These are phyloP conservation scores for Solanum raphanifolium DNA, from an alignment of 257 asterid genomes.

Conservation along the genomic window DNA sequence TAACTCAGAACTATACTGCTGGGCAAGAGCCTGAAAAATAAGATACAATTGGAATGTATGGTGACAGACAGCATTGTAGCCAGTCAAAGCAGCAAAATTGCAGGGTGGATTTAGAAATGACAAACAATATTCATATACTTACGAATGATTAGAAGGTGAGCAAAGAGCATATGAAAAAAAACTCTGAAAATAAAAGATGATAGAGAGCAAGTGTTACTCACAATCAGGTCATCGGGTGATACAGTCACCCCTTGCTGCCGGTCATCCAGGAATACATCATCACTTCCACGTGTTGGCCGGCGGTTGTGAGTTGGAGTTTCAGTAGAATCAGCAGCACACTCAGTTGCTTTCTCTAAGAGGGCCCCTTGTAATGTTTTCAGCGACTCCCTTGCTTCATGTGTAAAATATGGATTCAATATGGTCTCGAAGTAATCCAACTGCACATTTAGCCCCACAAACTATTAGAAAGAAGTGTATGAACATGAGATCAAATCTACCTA, in stretches of 20 bases:
- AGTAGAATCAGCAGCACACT: slow-evolving; percentile 54
- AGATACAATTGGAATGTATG: neutral
- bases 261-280: slow-evolving; percentile 74
- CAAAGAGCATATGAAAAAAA: neutral
- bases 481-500: neutral
- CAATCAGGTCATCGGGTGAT: slow-evolving; percentile 92
- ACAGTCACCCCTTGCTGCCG: slow-evolving; percentile 62
- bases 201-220: neutral
- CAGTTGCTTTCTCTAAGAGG: slow-evolving; percentile 77
- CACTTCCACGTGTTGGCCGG: slow-evolving; percentile 87
- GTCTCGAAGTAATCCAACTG: slow-evolving; percentile 99
- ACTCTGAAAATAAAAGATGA: neutral
- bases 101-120: neutral
- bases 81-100: neutral
- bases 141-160: neutral
- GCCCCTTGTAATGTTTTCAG: slow-evolving; percentile 89
- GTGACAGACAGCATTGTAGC: neutral
- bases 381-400: slow-evolving; percentile 86
- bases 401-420: slow-evolving; percentile 84
- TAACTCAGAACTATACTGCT: slow-evolving; percentile 79
- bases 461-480: neutral
- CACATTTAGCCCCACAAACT: slow-evolving; percentile 10
- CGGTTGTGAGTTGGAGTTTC: slow-evolving; percentile 96
- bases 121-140: neutral
- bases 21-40: slow-evolving; percentile 55